A percentile compares a stretch with the other conserved stretches of the same genome.
These are phyloP conservation scores for Tetrahymena elliotti DNA, from an alignment of 73 alveolate species.

Conservation along the genomic window DNA sequence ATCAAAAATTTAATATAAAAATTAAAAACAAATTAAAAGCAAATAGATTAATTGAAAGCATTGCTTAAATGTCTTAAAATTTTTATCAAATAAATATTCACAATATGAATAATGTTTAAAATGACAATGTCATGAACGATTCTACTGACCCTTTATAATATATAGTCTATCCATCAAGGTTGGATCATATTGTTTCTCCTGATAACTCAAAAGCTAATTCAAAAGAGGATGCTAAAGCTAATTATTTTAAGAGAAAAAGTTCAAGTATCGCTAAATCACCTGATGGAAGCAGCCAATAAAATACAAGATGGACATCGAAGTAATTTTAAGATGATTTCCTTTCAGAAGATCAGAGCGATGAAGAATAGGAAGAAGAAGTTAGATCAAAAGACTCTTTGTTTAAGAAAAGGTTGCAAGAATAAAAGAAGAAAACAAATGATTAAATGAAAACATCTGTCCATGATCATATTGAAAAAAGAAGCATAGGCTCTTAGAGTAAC, in stretches of 20 bases:
- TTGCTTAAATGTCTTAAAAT: not conserved
- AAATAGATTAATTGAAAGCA: not conserved
- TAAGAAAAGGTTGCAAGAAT: not conserved
- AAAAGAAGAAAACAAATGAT: not conserved
- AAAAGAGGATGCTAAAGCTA: not conserved
- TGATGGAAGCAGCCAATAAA: not conserved
- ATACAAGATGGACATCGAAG: not conserved
- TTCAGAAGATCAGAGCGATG: not conserved
- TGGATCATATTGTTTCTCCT: not conserved
- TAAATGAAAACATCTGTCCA: not conserved
- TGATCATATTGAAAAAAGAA: not conserved
- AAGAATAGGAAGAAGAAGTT: not conserved
- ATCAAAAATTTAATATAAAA: not conserved
- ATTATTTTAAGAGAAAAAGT: not conserved
- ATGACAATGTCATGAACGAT: not conserved
- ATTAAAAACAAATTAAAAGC: not conserved
- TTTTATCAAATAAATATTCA: not conserved
- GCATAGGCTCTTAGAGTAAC: not conserved
- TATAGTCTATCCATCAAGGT: not conserved
- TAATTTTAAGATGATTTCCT: not conserved
- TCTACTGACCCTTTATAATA: not conserved
- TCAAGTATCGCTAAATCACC: not conserved
- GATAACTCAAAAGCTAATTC: not conserved
- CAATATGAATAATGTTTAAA: not conserved
- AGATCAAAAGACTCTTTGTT: not conserved